phyloP scores from a whole-genome alignment of 2,329 filamentous ascomycete species.

The Penicillium sclerotigenum region DNA sequence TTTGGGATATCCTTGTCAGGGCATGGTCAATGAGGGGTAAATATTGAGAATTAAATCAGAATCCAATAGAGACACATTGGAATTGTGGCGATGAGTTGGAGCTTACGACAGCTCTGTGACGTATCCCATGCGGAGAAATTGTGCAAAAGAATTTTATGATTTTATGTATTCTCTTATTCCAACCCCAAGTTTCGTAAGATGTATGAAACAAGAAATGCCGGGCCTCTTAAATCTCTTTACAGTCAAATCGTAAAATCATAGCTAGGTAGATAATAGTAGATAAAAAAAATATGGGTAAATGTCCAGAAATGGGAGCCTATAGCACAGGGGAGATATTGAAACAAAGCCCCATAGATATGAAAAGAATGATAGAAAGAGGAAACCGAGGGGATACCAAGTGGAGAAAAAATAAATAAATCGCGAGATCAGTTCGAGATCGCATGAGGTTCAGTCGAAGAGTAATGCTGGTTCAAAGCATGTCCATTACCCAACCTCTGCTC shows the following conservation, averaged over 20 bases:
- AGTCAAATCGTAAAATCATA: conserved; percentile 1
- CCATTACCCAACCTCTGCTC: neutral
- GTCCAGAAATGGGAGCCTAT: neutral
- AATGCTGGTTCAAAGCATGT: neutral
- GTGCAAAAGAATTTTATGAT: too few species aligned
- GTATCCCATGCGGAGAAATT: neutral
- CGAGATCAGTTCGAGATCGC: neutral
- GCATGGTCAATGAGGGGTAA: too few species aligned
- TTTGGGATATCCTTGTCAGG: too few species aligned
- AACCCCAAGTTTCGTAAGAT: neutral
- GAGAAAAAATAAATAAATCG: too few species aligned
- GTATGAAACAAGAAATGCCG: neutral
- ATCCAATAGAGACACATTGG: too few species aligned
- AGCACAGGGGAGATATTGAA: neutral
- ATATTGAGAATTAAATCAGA: too few species aligned
- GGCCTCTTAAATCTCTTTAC: neutral
- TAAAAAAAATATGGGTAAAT: neutral
- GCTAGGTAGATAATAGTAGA: neutral
- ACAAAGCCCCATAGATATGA: neutral
- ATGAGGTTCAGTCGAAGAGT: conserved; percentile 4
- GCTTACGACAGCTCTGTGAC: neutral
- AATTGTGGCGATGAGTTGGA: neutral
- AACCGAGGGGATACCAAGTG: neutral
- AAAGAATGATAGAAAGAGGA: neutral
- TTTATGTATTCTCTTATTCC: too few species aligned